These are phyloP conservation scores for Rhodomyrtus tomentosa DNA, from an alignment of 345 rosid species.

Conservation along the genomic window DNA sequence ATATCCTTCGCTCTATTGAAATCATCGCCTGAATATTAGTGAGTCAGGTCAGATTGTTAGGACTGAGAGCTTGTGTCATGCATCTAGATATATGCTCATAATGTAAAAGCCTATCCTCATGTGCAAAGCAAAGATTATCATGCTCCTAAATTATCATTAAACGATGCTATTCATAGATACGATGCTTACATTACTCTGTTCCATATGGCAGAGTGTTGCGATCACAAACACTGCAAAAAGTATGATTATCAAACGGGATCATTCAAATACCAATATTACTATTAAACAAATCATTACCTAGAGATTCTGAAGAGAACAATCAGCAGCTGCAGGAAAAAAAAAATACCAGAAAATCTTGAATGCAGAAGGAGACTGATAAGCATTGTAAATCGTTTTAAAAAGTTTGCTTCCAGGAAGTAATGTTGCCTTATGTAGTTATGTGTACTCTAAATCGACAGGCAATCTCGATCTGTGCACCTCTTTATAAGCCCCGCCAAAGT, in stretches of 20 bases:
- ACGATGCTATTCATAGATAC: neutral
- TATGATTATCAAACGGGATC: neutral
- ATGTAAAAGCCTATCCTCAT: neutral
- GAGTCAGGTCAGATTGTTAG: neutral
- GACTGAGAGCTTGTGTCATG: neutral
- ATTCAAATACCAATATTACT: neutral
- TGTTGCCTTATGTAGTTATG: neutral
- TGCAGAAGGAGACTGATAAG: neutral
- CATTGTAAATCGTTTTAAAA: neutral
- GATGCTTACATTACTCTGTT: neutral
- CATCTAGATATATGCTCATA: neutral
- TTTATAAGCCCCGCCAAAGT: neutral
- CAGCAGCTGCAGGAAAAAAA: neutral
- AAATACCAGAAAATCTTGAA: neutral
- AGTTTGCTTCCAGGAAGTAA: neutral
- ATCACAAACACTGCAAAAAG: neutral
- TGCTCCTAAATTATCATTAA: neutral
- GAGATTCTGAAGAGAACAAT: neutral
- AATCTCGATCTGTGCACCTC: neutral
- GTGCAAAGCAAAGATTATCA: neutral
- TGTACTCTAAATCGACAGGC: neutral
- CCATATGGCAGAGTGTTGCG: neutral
- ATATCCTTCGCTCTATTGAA: neutral
- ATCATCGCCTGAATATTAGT: neutral
- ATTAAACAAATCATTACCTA: neutral